phyloP scores from a whole-genome alignment of 108 stramenopile species.

The Ochromonas danica region DNA sequence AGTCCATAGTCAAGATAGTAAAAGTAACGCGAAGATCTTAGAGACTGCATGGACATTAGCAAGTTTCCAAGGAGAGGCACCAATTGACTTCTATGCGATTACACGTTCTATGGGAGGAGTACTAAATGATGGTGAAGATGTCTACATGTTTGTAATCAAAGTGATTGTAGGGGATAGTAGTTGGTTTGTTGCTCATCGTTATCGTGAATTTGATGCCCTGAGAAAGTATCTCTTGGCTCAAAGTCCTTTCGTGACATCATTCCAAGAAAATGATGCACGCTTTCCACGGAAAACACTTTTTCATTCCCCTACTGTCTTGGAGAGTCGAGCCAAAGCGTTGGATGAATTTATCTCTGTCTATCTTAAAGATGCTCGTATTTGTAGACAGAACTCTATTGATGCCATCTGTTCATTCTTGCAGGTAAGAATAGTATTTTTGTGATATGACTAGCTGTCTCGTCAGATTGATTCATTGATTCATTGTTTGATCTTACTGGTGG shows the following conservation, averaged over 20 bases:
- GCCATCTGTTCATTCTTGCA: conserved; percentile 6
- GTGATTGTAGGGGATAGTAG: neutral
- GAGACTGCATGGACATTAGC: too few species aligned
- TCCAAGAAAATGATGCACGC: neutral
- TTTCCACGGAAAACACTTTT: neutral
- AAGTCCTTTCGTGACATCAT: neutral
- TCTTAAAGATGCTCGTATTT: neutral
- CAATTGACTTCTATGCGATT: too few species aligned
- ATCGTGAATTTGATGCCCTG: conserved; percentile 1
- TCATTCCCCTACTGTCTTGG: neutral
- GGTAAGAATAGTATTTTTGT: neutral
- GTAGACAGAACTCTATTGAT: neutral
- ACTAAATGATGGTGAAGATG: neutral
- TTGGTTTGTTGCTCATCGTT: conserved; percentile 8
- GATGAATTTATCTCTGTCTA: neutral
- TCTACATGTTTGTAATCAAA: neutral
- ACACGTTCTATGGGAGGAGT: neutral
- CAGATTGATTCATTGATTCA: too few species aligned
- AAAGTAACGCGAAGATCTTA: too few species aligned
- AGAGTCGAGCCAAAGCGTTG: neutral
- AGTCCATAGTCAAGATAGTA: too few species aligned
- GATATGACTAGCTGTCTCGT: too few species aligned
- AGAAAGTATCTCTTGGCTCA: neutral
- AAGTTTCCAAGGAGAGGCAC: too few species aligned
- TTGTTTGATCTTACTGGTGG: too few species aligned